These are phyloP conservation scores for Lycium ferocissimum DNA, from an alignment of 257 asterid species.

Conservation along the genomic window DNA sequence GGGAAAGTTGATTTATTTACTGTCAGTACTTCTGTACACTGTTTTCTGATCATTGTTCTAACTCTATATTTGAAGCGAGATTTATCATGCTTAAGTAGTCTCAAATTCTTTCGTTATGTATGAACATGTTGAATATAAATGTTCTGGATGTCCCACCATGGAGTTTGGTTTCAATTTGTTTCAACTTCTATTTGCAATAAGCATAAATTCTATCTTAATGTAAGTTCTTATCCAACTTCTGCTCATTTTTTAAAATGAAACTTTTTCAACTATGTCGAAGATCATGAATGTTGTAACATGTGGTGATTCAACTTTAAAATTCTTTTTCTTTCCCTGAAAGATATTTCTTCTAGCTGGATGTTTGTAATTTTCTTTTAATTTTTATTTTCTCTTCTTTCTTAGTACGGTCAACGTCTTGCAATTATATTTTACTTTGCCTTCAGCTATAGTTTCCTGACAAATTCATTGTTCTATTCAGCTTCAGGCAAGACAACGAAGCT, in stretches of 20 bases:
- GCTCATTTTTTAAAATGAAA: background rate
- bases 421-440: background rate
- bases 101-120: constrained; percentile 13
- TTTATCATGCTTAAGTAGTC: constrained; percentile 25
- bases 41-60: constrained; percentile 3
- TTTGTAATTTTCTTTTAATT: background rate
- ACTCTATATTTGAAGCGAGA: background rate
- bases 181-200: background rate
- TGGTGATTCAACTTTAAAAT: background rate
- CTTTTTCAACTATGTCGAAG: background rate
- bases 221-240: constrained; percentile 8
- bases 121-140: background rate
- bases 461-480: constrained; percentile 50
- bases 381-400: background rate
- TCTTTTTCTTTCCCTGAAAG: background rate
- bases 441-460: background rate
- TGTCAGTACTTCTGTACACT: background rate
- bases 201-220: background rate
- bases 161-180: background rate
- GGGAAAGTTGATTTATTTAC: background rate
- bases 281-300: background rate
- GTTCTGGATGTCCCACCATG: background rate
- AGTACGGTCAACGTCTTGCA: background rate
- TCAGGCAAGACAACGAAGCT: constrained; percentile 71
- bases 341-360: background rate